Percentiles rank a stretch among this genome's conserved stretches.
Evolutionary conservation across 306 rosid genomes (phyloP).

Genomic region (Lablab purpureus): DNA sequence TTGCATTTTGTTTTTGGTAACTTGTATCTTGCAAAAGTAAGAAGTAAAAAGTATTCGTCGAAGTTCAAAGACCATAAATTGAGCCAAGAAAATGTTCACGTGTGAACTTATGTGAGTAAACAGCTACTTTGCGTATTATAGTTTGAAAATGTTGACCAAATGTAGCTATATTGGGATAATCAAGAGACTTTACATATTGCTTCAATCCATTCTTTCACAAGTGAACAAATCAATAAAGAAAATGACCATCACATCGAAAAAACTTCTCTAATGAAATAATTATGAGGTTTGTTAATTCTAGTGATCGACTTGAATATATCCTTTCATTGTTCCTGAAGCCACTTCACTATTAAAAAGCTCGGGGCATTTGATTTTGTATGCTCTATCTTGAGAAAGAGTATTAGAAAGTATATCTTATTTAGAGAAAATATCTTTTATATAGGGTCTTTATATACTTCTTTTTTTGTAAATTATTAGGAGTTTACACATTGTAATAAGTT

Average conservation of each 20-base stretch:
- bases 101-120: not conserved
- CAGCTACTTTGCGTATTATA: not conserved
- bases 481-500: not conserved
- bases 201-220: not conserved
- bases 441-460: too few relatives aligned
- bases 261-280: not conserved
- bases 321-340: not conserved
- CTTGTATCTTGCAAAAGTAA: not conserved
- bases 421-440: not conserved
- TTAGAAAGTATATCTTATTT: not conserved
- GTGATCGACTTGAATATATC: not conserved
- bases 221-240: not conserved
- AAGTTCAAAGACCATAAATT: not conserved
- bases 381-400: not conserved
- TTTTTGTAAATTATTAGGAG: not conserved
- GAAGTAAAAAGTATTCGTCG: not conserved
- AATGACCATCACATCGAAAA: not conserved
- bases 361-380: conserved; percentile 1
- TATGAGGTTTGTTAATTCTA: not conserved
- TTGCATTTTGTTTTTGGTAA: not conserved
- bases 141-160: not conserved
- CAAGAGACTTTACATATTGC: not conserved
- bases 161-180: not conserved
- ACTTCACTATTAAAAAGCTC: not conserved
- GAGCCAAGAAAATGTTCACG: not conserved